A percentile compares a stretch with the other conserved stretches of the same genome.
These are phyloP conservation scores for Colletotrichum navitas DNA, from an alignment of 2,329 filamentous ascomycete species.

Conservation along the genomic window DNA sequence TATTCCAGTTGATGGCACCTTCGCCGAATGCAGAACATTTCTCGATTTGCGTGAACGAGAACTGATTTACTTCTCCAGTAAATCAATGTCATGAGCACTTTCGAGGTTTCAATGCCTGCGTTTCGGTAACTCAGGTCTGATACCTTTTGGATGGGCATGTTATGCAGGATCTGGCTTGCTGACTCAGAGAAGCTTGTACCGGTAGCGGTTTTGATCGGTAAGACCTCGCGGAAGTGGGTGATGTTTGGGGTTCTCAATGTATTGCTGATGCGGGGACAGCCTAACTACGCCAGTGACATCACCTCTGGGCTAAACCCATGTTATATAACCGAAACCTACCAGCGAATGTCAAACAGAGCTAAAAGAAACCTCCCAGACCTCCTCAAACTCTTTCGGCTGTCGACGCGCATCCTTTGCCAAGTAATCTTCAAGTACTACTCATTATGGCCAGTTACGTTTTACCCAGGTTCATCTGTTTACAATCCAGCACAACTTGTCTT, in stretches of 20 bases:
- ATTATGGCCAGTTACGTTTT: neutral
- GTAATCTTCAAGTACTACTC: neutral
- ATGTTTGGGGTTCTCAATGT: neutral
- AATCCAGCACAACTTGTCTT: too few species aligned
- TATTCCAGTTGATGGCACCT: neutral
- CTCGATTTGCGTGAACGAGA: conserved; percentile 44
- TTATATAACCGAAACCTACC: neutral
- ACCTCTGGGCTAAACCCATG: conserved; percentile 9
- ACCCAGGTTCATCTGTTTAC: neutral
- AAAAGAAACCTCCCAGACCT: too few species aligned
- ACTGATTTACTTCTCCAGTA: conserved; percentile 42
- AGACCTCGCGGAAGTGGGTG: neutral
- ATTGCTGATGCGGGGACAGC: neutral
- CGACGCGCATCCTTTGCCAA: neutral
- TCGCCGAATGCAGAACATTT: conserved; percentile 41
- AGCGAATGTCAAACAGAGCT: neutral
- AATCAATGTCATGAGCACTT: conserved; percentile 38
- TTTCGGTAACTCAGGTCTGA: too few species aligned
- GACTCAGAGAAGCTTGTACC: neutral
- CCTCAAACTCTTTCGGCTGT: too few species aligned
- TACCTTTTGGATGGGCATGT: neutral
- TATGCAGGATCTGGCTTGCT: neutral
- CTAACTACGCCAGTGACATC: conserved; percentile 11
- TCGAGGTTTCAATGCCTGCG: neutral
- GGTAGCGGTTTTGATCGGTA: neutral